These are phyloP conservation scores for Penicillium mononematosum DNA, from an alignment of 495 filamentous ascomycete genomes.

Conservation along the genomic window DNA sequence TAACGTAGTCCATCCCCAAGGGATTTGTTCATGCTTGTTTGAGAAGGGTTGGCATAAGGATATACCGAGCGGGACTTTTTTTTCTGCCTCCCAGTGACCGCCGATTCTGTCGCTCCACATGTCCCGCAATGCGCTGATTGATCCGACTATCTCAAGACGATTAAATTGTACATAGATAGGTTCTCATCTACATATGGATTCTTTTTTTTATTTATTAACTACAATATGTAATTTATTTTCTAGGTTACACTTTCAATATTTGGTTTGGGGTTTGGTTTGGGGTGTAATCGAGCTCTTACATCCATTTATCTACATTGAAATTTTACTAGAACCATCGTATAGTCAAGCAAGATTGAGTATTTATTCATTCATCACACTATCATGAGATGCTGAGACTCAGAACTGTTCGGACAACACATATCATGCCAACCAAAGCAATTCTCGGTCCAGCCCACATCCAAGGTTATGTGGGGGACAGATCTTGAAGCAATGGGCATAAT, in stretches of 20 bases:
- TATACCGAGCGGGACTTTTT: conserved; percentile 16
- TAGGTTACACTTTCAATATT: not conserved
- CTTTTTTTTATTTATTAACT: no score
- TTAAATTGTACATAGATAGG: not conserved
- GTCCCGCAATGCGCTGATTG: conserved; percentile 6
- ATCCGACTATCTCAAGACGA: not conserved
- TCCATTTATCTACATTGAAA: not conserved
- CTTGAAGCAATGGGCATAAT: conserved; percentile 26
- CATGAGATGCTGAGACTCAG: conserved; percentile 45
- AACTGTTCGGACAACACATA: conserved; percentile 40
- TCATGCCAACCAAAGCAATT: conserved; percentile 45
- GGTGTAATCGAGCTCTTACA: not conserved
- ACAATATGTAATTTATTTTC: not conserved
- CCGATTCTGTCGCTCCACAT: conserved; percentile 15
- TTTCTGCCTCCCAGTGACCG: conserved; percentile 22
- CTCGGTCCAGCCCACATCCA: conserved; percentile 43
- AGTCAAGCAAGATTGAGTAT: conserved; percentile 21
- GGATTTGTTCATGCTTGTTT: conserved; percentile 38
- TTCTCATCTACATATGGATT: not conserved
- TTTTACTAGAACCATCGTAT: not conserved
- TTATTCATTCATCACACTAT: conserved; percentile 50
- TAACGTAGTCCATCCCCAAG: conserved; percentile 54
- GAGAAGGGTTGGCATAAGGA: conserved; percentile 8
- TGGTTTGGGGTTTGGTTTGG: not conserved
- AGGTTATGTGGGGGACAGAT: conserved; percentile 32